Conservation (phyloP, 1,284 basidiomycete genomes). For the Pseudozyma sp. region DNA sequence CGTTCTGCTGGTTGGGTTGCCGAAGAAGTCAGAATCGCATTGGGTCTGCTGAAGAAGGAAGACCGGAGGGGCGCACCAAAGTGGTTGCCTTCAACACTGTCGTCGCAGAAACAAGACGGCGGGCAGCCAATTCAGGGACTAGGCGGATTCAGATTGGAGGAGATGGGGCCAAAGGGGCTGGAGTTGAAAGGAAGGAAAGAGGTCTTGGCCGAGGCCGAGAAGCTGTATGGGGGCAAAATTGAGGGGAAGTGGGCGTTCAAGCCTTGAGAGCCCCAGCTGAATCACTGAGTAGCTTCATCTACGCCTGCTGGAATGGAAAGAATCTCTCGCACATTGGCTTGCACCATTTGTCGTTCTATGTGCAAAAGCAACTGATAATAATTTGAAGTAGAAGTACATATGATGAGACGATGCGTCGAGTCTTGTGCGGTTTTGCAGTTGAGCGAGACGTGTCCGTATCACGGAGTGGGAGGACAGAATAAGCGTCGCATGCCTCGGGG, state of each 20-base stretch:
- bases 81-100: constrained; percentile 31
- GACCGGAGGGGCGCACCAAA: constrained; percentile 28
- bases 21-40: constrained; percentile 25
- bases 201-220: constrained; percentile 37
- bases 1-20: constrained; percentile 18
- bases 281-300: not conserved
- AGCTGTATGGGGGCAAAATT: constrained; percentile 30
- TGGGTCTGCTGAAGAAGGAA: constrained; percentile 20
- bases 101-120: not conserved
- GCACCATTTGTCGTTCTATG: too few species aligned
- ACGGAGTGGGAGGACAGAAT: too few species aligned
- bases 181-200: constrained; percentile 45
- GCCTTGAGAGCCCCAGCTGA: not conserved
- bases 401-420: not conserved
- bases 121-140: constrained; percentile 14
- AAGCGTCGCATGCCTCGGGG: too few species aligned
- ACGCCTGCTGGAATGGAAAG: too few species aligned
- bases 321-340: too few species aligned
- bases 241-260: constrained; percentile 37
- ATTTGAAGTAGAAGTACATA: constrained; percentile 6
- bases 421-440: too few species aligned
- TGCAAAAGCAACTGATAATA: not conserved
- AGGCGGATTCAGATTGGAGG: constrained; percentile 49
- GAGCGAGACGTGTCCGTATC: too few species aligned
- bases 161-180: constrained; percentile 49